A percentile compares a stretch with the other conserved stretches of the same genome.
phyloP scores from a whole-genome alignment of 2,329 filamentous ascomycete species.

The Torrubiella hemipterigena region DNA sequence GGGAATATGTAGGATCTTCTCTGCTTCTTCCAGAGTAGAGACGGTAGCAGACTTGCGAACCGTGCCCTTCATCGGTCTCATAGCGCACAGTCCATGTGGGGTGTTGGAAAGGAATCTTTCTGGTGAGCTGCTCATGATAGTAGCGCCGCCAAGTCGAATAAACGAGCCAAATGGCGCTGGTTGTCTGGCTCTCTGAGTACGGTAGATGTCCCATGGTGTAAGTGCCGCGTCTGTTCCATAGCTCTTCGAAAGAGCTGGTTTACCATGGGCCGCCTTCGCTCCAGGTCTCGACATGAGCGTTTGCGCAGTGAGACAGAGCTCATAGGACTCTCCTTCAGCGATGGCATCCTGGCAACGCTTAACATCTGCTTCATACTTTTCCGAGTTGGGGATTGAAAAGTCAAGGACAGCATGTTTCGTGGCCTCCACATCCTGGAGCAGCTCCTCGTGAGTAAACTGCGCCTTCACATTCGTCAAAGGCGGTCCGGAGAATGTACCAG shows the following conservation, averaged over 20 bases:
- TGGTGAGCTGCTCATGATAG: conserved; percentile 72
- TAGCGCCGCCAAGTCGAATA: conserved; percentile 55
- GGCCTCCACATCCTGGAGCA: conserved; percentile 8
- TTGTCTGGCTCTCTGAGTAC: conserved; percentile 55
- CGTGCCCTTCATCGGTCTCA: conserved; percentile 94
- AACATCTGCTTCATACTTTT: conserved; percentile 56
- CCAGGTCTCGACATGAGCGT: conserved; percentile 46
- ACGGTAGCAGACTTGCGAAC: conserved; percentile 62
- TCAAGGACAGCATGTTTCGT: conserved; percentile 9
- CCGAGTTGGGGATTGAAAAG: conserved; percentile 27
- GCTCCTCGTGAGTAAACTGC: conserved; percentile 1
- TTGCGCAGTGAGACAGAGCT: conserved; percentile 71
- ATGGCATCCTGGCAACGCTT: conserved; percentile 58
- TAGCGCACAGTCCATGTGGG: conserved; percentile 49
- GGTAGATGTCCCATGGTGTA: conserved; percentile 60
- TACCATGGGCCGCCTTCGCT: no score
- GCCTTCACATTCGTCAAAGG: conserved; percentile 2
- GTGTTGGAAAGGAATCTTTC: conserved; percentile 68
- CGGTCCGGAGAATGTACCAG: conserved; percentile 6
- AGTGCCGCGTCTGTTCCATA: conserved; percentile 26
- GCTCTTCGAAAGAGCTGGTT: conserved; percentile 3
- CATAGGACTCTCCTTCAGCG: conserved; percentile 69
- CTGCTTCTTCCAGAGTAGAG: conserved; percentile 59
- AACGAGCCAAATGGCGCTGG: conserved; percentile 81
- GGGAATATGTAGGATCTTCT: conserved; percentile 59